Conservation (phyloP, 2,329 filamentous ascomycete species). For the Aotearoamyces nothofagi region DNA sequence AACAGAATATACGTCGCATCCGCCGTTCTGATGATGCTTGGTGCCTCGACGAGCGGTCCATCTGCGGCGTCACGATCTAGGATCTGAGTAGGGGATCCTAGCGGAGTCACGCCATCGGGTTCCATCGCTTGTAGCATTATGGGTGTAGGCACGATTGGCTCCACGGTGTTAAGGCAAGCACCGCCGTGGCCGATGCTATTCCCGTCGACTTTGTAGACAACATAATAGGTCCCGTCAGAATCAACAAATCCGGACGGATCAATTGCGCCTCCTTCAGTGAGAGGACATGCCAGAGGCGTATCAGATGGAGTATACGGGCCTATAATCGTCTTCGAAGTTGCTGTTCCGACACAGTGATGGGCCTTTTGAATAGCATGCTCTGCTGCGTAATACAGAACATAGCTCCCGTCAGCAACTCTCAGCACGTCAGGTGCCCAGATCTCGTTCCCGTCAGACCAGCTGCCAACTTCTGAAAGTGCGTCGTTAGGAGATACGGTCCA, state of each 20-base stretch:
- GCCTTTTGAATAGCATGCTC: conserved; percentile 22
- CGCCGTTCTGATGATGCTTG: conserved; percentile 29
- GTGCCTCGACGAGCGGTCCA: conserved; percentile 46
- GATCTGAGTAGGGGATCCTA: conserved; percentile 32
- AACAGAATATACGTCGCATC: conserved; percentile 42
- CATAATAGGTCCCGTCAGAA: conserved; percentile 34
- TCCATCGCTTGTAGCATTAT: conserved; percentile 39
- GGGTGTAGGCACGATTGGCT: conserved; percentile 30
- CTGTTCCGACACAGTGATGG: conserved; percentile 43
- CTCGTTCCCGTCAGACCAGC: conserved; percentile 37
- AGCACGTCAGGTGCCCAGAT: conserved; percentile 49
- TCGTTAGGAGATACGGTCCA: conserved; percentile 34
- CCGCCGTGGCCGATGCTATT: conserved; percentile 29
- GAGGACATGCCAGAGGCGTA: conserved; percentile 29
- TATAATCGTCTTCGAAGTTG: conserved; percentile 27
- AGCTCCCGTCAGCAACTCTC: conserved; percentile 32
- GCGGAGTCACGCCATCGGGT: conserved; percentile 32
- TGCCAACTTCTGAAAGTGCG: conserved; percentile 32
- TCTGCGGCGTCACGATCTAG: conserved; percentile 29
- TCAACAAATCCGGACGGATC: conserved; percentile 46
- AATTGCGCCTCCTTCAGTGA: conserved; percentile 41
- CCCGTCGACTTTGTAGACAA: conserved; percentile 53
- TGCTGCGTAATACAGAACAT: conserved; percentile 45
- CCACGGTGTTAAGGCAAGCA: conserved; percentile 29
- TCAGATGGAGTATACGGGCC: conserved; percentile 31